Evolutionary conservation across 2,329 filamentous ascomycete genomes (phyloP), one percentile per base, ranked within the genome.

Genomic region (Sporothrix variecibatus): DNA sequence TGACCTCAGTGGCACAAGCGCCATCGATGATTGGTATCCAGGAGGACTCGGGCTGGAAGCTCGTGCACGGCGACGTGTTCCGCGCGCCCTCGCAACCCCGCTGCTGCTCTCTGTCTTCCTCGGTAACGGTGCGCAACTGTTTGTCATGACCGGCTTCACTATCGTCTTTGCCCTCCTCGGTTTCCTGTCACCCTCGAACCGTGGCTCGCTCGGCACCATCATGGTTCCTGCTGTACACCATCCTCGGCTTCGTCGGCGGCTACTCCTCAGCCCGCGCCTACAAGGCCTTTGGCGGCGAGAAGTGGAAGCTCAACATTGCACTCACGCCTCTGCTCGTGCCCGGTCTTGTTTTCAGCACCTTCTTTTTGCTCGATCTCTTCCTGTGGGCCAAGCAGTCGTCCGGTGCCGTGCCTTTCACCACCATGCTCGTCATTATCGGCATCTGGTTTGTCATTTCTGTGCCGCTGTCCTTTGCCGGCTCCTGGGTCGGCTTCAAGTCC

Each of bases 361-460:
- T 98, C 86, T 98, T 99, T 89, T 87, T 98, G 60, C 89, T 99
- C 74, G 95, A 99, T 82, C 88, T 99, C 62, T 98, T 99, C 86
- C 90, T 99, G 58, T 98, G 96, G 94, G 94, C 93, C 58, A 94
- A 97, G 79, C 87, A 92, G 73, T 97, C 95, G 1, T 97, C 94
- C 31, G 96, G 96, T 31, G 96, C 96, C 9, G 96, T 99, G 1
- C 96, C 96, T 0, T 97, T 99, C 80, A 94, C 93, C 2, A 99
- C 96, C 11, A 99, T 99, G 96, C 87, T 99, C 60, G 93, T 97
- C 73, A 91, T 98, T 74, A 88, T 99, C 65, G 87, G 89, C 76
- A 98, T 99, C 80, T 99, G 96, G 96, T 99, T 99, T 83, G 81
- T 98, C 80, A 97, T 99, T 81, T 97, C 94, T 51, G 92, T 98